Percentiles rank a stretch among this genome's conserved stretches.
phyloP scores from a whole-genome alignment of 2,329 filamentous ascomycete genomes.

The Pestalotiopsis sp. region DNA sequence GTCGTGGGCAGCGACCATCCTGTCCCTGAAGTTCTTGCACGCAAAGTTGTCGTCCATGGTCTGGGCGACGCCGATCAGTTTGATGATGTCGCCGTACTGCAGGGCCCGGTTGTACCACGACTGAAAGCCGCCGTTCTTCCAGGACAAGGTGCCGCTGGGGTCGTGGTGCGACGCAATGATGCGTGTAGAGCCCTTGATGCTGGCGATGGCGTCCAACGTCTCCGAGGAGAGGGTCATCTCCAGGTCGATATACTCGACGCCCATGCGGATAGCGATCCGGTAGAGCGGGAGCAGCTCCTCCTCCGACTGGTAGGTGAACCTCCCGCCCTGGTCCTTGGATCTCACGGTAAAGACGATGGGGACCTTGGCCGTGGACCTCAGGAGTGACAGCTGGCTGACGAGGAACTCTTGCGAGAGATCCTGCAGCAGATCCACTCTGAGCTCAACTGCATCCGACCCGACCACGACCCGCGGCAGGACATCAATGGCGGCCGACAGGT shows the following conservation, averaged over 20 bases:
- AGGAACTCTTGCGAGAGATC: conserved; percentile 79
- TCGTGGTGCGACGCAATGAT: conserved; percentile 98
- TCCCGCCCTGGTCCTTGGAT: conserved; percentile 82
- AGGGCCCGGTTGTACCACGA: conserved; percentile 86
- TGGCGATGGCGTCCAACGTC: conserved; percentile 70
- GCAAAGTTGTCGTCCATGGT: conserved; percentile 84
- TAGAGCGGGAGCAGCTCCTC: conserved; percentile 77
- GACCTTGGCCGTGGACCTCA: conserved; percentile 71
- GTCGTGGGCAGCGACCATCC: conserved; percentile 71
- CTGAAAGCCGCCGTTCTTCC: conserved; percentile 93
- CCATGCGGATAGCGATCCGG: conserved; percentile 75
- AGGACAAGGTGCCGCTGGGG: conserved; percentile 74
- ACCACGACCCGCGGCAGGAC: conserved; percentile 74
- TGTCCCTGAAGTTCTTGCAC: conserved; percentile 77
- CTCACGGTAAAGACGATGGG: conserved; percentile 93
- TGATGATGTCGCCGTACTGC: conserved; percentile 90
- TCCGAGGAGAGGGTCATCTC: conserved; percentile 84
- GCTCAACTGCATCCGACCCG: conserved; percentile 89
- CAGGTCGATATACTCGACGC: conserved; percentile 89
- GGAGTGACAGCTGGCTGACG: conserved; percentile 75
- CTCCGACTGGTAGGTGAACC: conserved; percentile 76
- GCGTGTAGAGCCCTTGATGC: conserved; percentile 68
- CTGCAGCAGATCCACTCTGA: conserved; percentile 87
- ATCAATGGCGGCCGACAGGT: conserved; percentile 64
- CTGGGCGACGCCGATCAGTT: conserved; percentile 82